Evolutionary conservation across 1,139 yeast genomes (phyloP).

Genomic region (Eremothecium coryli): DNA sequence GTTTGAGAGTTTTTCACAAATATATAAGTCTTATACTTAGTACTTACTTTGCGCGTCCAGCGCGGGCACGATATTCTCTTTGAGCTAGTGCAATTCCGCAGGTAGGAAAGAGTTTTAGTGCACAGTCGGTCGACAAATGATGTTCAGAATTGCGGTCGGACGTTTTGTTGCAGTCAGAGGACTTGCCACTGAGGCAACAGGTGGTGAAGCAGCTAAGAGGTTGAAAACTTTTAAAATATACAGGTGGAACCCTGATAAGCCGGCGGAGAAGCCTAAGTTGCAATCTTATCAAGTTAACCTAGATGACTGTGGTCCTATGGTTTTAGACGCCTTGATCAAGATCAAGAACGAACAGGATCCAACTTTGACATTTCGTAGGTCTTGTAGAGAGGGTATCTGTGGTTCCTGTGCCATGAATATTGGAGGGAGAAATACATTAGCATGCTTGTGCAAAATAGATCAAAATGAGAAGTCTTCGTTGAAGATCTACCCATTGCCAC

Average conservation of each 20-base stretch:
- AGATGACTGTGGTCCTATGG: slow-evolving; percentile 95
- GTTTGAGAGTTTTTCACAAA: no score
- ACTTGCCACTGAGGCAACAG: no score
- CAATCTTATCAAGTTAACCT: slow-evolving; percentile 77
- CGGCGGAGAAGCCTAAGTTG: slow-evolving; percentile 84
- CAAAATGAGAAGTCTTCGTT: slow-evolving; percentile 62
- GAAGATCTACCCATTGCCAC: slow-evolving; percentile 95
- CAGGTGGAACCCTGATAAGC: slow-evolving; percentile 98
- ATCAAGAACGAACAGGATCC: slow-evolving; percentile 96
- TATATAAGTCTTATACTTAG: no score
- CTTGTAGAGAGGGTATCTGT: slow-evolving; percentile 99
- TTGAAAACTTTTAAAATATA: slow-evolving; percentile 82
- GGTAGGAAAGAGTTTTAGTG: slow-evolving; percentile 1
- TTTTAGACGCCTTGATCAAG: slow-evolving; percentile 86
- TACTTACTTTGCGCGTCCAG: no score
- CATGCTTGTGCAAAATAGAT: slow-evolving; percentile 92
- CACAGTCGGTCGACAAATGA: background rate
- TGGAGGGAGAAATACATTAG: slow-evolving; percentile 93
- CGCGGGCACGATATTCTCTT: no score
- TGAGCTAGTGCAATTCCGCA: slow-evolving; percentile 5
- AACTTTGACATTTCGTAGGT: slow-evolving; percentile 91
- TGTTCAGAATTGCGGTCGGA: slow-evolving; percentile 1
- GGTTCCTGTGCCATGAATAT: slow-evolving; percentile 99
- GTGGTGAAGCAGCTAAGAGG: no score
- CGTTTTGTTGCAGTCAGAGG: slow-evolving; percentile 19